A percentile compares a stretch with the other conserved stretches of the same genome.
Conservation (phyloP, 1,284 basidiomycete species). For the Apiotrichum sp. region DNA sequence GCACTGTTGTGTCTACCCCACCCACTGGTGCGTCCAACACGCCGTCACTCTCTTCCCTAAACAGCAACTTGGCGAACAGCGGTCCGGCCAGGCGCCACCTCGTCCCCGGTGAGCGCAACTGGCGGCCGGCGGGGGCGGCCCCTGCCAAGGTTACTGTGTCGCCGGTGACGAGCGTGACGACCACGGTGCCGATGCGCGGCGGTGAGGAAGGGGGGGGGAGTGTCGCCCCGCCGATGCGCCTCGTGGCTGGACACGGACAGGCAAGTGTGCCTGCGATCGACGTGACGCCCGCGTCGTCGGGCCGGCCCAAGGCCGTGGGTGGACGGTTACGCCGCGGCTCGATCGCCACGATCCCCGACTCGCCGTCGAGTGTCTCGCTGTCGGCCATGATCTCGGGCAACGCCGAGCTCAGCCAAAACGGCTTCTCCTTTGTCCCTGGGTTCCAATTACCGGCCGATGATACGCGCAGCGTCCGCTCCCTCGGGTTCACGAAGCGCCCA, state of each 20-base stretch:
- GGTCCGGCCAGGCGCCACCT: slow-evolving; percentile 11
- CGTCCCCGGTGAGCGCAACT: slow-evolving; percentile 27
- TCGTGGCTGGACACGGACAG: neutral
- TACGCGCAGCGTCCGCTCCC: slow-evolving; percentile 38
- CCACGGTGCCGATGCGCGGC: slow-evolving; percentile 21
- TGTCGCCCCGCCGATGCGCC: neutral
- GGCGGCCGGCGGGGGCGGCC: slow-evolving; percentile 35
- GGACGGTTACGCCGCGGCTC: slow-evolving; percentile 33
- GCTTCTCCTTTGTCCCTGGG: slow-evolving; percentile 40
- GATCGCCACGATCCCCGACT: slow-evolving; percentile 42
- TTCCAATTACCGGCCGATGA: slow-evolving; percentile 44
- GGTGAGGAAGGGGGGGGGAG: neutral
- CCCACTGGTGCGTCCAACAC: slow-evolving; percentile 7
- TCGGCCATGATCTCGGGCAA: slow-evolving; percentile 40
- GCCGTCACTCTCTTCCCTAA: slow-evolving; percentile 15
- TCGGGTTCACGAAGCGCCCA: slow-evolving; percentile 56
- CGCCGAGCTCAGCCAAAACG: slow-evolving; percentile 37
- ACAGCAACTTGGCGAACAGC: neutral
- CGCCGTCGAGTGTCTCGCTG: slow-evolving; percentile 39
- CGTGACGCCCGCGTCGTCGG: slow-evolving; percentile 1
- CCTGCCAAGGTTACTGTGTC: slow-evolving; percentile 41
- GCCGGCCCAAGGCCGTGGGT: slow-evolving; percentile 1
- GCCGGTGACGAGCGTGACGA: slow-evolving; percentile 40
- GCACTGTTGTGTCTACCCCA: slow-evolving; percentile 9
- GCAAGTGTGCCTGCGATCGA: slow-evolving; percentile 6